Conservation (phyloP, 2,329 filamentous ascomycete genomes). For the Epichloe baconii region DNA sequence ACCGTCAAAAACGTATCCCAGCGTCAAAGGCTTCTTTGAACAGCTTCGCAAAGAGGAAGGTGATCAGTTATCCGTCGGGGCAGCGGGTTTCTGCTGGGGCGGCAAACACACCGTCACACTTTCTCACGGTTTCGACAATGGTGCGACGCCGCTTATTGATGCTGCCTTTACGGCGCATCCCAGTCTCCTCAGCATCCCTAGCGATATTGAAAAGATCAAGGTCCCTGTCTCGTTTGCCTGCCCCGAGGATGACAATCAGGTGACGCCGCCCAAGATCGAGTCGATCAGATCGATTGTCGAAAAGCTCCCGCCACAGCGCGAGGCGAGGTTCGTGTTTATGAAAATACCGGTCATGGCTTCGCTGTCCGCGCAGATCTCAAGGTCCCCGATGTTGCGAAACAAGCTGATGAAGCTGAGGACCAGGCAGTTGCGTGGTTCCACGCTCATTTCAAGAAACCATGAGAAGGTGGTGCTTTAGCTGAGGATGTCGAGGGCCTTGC, state of each 20-base stretch:
- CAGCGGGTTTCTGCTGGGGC: slow-evolving; percentile 52
- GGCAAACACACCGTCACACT: slow-evolving; percentile 41
- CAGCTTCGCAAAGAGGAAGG: slow-evolving; percentile 21
- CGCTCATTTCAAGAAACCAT: slow-evolving; percentile 8
- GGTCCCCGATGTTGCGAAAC: slow-evolving; percentile 12
- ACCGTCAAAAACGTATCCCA: slow-evolving; percentile 18
- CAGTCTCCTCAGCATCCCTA: slow-evolving; percentile 31
- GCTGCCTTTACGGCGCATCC: slow-evolving; percentile 41
- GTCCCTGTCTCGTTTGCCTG: slow-evolving; percentile 33
- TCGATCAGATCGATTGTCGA: slow-evolving; percentile 22
- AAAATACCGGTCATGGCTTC: slow-evolving; percentile 29
- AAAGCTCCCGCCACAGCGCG: slow-evolving; percentile 17
- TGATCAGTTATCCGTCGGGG: slow-evolving; percentile 27
- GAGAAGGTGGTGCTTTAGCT: neutral
- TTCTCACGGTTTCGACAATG: slow-evolving; percentile 21
- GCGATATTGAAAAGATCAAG: slow-evolving; percentile 31
- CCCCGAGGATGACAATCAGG: slow-evolving; percentile 29
- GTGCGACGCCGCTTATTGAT: slow-evolving; percentile 30
- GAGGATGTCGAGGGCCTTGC: too few relatives aligned
- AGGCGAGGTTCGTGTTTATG: slow-evolving; percentile 25
- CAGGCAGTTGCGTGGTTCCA: slow-evolving; percentile 23
- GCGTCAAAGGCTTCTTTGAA: slow-evolving; percentile 24
- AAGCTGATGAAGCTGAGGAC: slow-evolving; percentile 19
- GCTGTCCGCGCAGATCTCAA: slow-evolving; percentile 20
- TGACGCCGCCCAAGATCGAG: slow-evolving; percentile 19